phyloP scores from a whole-genome alignment of 805 yeast species.

The Peterozyma toletana region DNA sequence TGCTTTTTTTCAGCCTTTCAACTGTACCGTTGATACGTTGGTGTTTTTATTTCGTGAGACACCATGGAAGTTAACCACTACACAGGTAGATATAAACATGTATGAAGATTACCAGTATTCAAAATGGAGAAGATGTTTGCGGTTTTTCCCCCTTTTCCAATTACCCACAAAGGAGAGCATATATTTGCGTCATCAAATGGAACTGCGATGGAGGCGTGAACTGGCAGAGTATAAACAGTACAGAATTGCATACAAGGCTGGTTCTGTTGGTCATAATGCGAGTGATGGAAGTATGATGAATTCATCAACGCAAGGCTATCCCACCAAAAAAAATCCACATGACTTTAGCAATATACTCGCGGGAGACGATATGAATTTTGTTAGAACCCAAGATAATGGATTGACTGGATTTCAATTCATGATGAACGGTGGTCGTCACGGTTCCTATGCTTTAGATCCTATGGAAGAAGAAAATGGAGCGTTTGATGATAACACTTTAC shows the following conservation, averaged over 20 bases:
- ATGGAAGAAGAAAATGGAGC: background rate
- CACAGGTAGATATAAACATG: conserved; percentile 16
- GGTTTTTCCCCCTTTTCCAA: conserved; percentile 35
- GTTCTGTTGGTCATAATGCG: background rate
- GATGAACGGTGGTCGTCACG: conserved; percentile 1
- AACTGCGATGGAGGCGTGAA: background rate
- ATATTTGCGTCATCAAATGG: background rate
- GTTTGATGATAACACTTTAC: background rate
- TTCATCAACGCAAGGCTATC: background rate
- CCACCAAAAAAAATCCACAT: conserved; percentile 14
- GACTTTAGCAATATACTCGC: conserved; percentile 31
- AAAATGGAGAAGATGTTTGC: conserved; percentile 31
- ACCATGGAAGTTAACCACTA: conserved; percentile 53
- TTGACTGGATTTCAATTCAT: background rate
- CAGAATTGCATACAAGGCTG: background rate
- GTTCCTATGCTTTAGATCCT: conserved; percentile 2
- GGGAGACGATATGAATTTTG: conserved; percentile 15
- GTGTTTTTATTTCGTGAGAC: conserved; percentile 74
- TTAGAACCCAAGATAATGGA: conserved; percentile 12
- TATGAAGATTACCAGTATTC: conserved; percentile 19
- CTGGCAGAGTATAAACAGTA: background rate
- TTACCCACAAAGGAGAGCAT: conserved; percentile 24
- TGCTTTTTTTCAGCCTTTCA: conserved; percentile 76
- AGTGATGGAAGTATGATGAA: conserved; percentile 1
- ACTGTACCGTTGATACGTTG: conserved; percentile 68